Conservation (phyloP, 345 rosid species). For the Salix dunnii region DNA sequence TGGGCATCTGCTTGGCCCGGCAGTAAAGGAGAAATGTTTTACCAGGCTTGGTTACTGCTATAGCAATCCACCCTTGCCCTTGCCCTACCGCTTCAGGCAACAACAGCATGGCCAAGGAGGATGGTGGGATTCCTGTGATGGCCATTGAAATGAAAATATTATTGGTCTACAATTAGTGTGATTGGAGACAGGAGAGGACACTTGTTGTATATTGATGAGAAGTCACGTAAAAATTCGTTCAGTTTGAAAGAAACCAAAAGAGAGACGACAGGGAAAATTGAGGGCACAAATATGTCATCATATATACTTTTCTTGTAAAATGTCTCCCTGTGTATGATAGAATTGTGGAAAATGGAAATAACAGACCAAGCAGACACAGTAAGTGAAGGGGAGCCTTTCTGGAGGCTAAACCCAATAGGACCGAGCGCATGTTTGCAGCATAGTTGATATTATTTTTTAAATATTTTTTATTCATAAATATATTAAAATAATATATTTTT, state of each 20-base stretch:
- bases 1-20: background rate
- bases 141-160: background rate
- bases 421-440: too few species aligned
- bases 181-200: background rate
- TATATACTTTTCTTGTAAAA: background rate
- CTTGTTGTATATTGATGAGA: background rate
- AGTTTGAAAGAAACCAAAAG: background rate
- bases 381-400: background rate
- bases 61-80: background rate
- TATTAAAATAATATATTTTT: too few species aligned
- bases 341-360: background rate
- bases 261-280: background rate
- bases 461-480: too few species aligned
- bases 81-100: background rate
- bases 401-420: background rate
- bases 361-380: background rate
- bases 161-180: background rate
- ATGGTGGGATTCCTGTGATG: background rate
- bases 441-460: too few species aligned
- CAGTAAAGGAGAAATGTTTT: background rate
- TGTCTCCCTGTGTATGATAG: background rate
- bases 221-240: background rate
- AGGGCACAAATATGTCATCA: background rate
- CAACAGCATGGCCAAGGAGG: background rate
- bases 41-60: background rate